Percentiles rank a stretch among this genome's conserved stretches.
phyloP scores from a whole-genome alignment of 2,329 filamentous ascomycete species.

The Talaromyces funiculosus region DNA sequence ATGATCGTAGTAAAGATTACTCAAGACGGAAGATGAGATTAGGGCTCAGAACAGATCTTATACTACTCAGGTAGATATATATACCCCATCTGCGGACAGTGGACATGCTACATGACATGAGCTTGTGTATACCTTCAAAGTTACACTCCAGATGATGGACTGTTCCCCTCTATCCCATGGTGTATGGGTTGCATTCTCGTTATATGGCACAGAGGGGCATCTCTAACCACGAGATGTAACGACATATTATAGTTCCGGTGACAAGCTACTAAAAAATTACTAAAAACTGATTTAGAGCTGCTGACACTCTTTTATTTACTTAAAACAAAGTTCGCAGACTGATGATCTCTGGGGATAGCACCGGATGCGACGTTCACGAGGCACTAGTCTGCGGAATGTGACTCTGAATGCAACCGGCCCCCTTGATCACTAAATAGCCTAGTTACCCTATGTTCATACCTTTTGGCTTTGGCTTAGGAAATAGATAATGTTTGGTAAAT shows the following conservation, averaged over 20 bases:
- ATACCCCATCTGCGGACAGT: background rate
- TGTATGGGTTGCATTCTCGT: background rate
- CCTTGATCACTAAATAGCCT: background rate
- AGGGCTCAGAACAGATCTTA: background rate
- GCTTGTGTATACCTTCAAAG: background rate
- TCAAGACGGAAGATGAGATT: background rate
- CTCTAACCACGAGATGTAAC: background rate
- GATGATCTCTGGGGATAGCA: background rate
- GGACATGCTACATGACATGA: background rate
- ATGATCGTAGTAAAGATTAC: background rate
- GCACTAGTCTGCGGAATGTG: background rate
- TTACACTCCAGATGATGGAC: background rate
- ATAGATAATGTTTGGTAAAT: background rate
- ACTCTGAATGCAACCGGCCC: background rate
- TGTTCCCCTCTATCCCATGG: background rate
- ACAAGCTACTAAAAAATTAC: background rate
- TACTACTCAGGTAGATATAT: background rate
- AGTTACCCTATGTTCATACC: too few species aligned
- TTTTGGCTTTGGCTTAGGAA: too few species aligned
- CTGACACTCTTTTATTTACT: background rate
- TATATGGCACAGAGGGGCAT: background rate
- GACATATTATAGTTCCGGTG: background rate
- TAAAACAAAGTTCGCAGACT: background rate
- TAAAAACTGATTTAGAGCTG: background rate
- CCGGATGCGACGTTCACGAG: slow-evolving; percentile 1